Evolutionary conservation across 1,139 yeast species (phyloP).

Genomic region (Nakaseomyces glabratus): DNA sequence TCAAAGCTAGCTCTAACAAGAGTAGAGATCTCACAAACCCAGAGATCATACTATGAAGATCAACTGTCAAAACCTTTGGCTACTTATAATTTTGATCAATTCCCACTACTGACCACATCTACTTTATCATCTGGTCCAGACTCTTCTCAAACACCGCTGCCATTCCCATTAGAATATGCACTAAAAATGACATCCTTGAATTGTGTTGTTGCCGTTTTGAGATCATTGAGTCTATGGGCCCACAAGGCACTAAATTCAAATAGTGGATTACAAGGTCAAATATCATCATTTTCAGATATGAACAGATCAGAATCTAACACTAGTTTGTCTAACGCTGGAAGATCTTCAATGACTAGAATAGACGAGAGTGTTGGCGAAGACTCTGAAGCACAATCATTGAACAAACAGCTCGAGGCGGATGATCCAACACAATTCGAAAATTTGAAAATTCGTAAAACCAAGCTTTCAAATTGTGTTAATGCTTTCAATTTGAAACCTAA

Average conservation of each 20-base stretch:
- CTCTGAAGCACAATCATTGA: slow-evolving; percentile 15
- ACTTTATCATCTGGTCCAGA: slow-evolving; percentile 55
- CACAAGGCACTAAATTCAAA: slow-evolving; percentile 52
- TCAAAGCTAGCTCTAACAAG: slow-evolving; percentile 65
- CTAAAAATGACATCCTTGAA: slow-evolving; percentile 73
- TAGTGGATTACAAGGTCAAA: slow-evolving; percentile 9
- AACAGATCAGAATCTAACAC: slow-evolving; percentile 5
- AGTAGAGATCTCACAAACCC: slow-evolving; percentile 63
- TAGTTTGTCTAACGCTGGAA: slow-evolving; percentile 24
- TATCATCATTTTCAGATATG: slow-evolving; percentile 4
- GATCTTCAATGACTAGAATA: slow-evolving; percentile 33
- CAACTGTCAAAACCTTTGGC: slow-evolving; percentile 53
- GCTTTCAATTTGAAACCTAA: slow-evolving; percentile 82
- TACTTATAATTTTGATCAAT: slow-evolving; percentile 61
- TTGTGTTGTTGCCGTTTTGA: slow-evolving; percentile 71
- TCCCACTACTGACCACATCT: slow-evolving; percentile 68
- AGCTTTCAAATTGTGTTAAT: slow-evolving; percentile 65
- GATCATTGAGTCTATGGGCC: slow-evolving; percentile 83
- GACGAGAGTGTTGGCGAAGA: slow-evolving; percentile 28
- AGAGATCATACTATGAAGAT: slow-evolving; percentile 57
- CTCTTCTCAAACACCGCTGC: slow-evolving; percentile 45
- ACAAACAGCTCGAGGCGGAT: slow-evolving; percentile 39
- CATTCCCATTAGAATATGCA: slow-evolving; percentile 71
- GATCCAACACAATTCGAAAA: slow-evolving; percentile 82
- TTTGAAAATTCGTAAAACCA: slow-evolving; percentile 74